These are phyloP conservation scores for Aspergillus novofumigatus DNA, from an alignment of 2,329 filamentous ascomycete genomes.

Conservation along the genomic window DNA sequence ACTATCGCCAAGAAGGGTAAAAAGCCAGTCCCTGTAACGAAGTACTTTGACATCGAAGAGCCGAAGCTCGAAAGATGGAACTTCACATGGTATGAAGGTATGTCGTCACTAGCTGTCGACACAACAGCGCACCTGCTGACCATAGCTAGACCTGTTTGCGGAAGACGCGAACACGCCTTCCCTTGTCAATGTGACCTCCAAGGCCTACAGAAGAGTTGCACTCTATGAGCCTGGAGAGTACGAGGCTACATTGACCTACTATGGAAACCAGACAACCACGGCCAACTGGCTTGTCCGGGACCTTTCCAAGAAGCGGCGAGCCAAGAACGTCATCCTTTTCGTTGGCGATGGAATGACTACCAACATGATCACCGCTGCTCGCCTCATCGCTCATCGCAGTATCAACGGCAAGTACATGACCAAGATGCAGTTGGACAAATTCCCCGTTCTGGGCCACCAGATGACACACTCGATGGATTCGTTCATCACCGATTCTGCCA, in stretches of 20 bases:
- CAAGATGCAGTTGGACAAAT: slow-evolving; percentile 72
- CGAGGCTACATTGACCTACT: slow-evolving; percentile 70
- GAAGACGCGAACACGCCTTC: slow-evolving; percentile 65
- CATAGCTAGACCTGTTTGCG: slow-evolving; percentile 62
- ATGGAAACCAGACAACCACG: slow-evolving; percentile 64
- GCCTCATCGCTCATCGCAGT: slow-evolving; percentile 74
- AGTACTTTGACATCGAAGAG: slow-evolving; percentile 67
- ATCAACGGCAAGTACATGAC: slow-evolving; percentile 82
- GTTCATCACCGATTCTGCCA: slow-evolving; percentile 84
- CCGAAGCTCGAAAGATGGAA: slow-evolving; percentile 74
- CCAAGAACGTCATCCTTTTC: slow-evolving; percentile 83
- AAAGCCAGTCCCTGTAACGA: slow-evolving; percentile 51
- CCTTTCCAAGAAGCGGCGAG: slow-evolving; percentile 63
- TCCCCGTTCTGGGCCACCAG: slow-evolving; percentile 80
- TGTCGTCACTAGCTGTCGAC: not conserved
- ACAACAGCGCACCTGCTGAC: slow-evolving; percentile 5
- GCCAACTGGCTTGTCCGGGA: slow-evolving; percentile 76
- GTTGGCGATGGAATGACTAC: slow-evolving; percentile 65
- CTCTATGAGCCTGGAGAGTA: slow-evolving; percentile 78
- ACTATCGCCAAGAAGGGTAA: slow-evolving; percentile 64
- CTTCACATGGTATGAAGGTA: slow-evolving; percentile 77
- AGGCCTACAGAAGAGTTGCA: slow-evolving; percentile 70
- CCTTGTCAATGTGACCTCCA: slow-evolving; percentile 74
- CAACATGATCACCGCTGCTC: slow-evolving; percentile 58
- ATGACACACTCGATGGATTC: slow-evolving; percentile 84